Conservation (phyloP, 805 yeast genomes). For the Yarrowia divulgata region DNA sequence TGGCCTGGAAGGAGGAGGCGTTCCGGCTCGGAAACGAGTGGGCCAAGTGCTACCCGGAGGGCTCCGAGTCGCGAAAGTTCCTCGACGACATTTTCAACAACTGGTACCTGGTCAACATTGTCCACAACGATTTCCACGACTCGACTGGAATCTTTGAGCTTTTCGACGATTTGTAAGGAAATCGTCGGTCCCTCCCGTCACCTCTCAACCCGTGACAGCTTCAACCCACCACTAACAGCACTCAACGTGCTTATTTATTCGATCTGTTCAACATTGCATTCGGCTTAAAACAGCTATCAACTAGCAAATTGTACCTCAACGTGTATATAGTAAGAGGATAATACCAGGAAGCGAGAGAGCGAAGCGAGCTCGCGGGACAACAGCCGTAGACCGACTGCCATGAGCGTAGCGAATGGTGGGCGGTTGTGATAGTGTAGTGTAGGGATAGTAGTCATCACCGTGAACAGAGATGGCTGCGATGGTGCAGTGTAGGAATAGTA, state of each 20-base stretch:
- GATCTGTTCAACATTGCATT: slow-evolving; percentile 36
- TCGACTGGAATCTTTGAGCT: slow-evolving; percentile 48
- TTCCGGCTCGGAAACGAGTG: slow-evolving; percentile 84
- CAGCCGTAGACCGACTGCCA: no score
- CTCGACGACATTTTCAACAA: slow-evolving; percentile 59
- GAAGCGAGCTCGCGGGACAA: no score
- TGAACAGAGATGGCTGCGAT: no score
- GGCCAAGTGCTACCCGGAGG: slow-evolving; percentile 54
- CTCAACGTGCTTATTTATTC: slow-evolving; percentile 38
- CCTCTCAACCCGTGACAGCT: not conserved
- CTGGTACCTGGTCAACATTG: slow-evolving; percentile 83
- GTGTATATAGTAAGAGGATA: slow-evolving; percentile 39
- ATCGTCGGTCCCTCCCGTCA: not conserved
- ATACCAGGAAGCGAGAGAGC: no score
- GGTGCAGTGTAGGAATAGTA: no score
- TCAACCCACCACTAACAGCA: slow-evolving; percentile 28
- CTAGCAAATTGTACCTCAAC: slow-evolving; percentile 35
- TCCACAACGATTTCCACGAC: slow-evolving; percentile 75
- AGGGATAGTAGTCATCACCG: no score
- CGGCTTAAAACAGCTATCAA: slow-evolving; percentile 20
- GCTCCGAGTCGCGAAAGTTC: slow-evolving; percentile 52
- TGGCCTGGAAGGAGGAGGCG: slow-evolving; percentile 98
- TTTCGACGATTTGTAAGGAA: not conserved
- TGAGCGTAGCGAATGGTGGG: no score
- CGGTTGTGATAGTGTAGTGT: no score